A percentile compares a stretch with the other conserved stretches of the same genome.
These are phyloP conservation scores for Solanum megistacrolobum DNA, from an alignment of 257 asterid species.

Conservation along the genomic window DNA sequence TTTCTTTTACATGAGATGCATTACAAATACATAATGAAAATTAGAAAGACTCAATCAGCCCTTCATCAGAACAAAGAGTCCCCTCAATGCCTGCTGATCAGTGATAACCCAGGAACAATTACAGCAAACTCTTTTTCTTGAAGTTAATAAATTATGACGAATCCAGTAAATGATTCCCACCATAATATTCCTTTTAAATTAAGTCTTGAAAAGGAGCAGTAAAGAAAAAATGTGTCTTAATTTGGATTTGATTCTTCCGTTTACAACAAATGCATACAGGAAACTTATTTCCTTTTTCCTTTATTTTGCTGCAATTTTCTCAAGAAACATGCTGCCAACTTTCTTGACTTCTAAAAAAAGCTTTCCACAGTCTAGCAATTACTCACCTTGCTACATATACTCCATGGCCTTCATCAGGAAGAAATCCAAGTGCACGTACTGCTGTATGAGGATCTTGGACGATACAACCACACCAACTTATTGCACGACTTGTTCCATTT, in stretches of 20 bases:
- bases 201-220: background rate
- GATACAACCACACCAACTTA: slow-evolving; percentile 93
- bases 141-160: background rate
- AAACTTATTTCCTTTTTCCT: background rate
- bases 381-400: slow-evolving; percentile 89
- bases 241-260: background rate
- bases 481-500: slow-evolving; percentile 75
- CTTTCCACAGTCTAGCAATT: background rate
- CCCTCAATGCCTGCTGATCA: background rate
- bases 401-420: slow-evolving; percentile 96
- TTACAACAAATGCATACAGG: background rate
- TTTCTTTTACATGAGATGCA: background rate
- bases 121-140: background rate
- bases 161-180: background rate
- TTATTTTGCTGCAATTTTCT: background rate
- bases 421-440: slow-evolving; percentile 95
- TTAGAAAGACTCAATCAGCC: background rate
- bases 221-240: background rate
- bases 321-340: background rate
- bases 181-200: background rate
- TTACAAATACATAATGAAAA: background rate
- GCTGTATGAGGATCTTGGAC: slow-evolving; percentile 93
- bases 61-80: background rate
- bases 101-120: background rate
- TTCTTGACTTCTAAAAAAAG: background rate